Evolutionary conservation across 169 alveolate genomes (phyloP), one percentile per base, ranked within the genome.

Genomic region (Plasmodium chabaudi): DNA sequence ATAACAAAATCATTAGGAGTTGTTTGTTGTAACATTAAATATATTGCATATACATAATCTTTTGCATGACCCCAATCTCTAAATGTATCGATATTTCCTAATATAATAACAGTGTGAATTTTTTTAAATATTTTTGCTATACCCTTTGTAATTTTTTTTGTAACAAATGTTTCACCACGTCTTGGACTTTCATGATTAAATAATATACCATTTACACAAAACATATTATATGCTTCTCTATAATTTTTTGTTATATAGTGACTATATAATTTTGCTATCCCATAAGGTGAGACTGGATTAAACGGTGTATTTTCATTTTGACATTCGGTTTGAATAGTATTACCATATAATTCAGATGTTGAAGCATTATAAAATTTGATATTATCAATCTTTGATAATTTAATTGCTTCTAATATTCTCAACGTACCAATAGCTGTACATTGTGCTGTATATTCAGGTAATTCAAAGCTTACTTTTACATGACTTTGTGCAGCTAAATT

Each of bases 231-330:
- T 25, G 94, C 87, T 63, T 87, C 92, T 42, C 96, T 87, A 87
- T 93, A 95, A 84, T 87, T 93, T 79, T 87, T 79, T 9, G 93
- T 93, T 23, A 75, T 87, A 88, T 92, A 93, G 82, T 94, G 94
- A 12, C 93, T 84, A 68, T 94, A 84, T 49, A 94, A 68, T 90
- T 95, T 95, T 47, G 96, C 89, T 17, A 93, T 95, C 9, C 96
- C 98, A 60, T 96, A 96, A 17, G 98, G 98, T 12, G 97, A 94
- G n/a, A 94, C 92, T 1, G 98, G 98, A 61, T 93, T 90, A 91
- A 96, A 96, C 10, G 97, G 97, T 2, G 96, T 94, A 39, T 72
- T 71, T 92, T 96, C 97, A 23, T 88, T 64, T 72, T 93, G 93
- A 3, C 73, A 70, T 3, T 65, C 57, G 42, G 59, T 57, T 17